Conservation (phyloP, 345 rosid species). For the Linum tenue region DNA sequence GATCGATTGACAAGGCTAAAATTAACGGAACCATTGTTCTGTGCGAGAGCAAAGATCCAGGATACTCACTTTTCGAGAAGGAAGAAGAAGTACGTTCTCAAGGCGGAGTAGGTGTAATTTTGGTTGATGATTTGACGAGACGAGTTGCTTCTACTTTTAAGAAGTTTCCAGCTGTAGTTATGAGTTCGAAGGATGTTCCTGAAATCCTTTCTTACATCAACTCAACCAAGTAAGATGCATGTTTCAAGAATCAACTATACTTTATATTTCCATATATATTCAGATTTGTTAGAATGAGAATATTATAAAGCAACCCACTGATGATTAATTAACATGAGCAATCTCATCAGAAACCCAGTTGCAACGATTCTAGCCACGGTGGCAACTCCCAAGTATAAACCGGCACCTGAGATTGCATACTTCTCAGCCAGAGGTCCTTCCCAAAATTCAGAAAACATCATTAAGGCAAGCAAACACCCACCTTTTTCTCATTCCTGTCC, state of each 20-base stretch:
- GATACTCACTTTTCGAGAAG: slow-evolving; percentile 14
- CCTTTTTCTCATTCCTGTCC: neutral
- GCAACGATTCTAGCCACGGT: slow-evolving; percentile 57
- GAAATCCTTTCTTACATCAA: slow-evolving; percentile 50
- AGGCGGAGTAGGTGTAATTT: slow-evolving; percentile 51
- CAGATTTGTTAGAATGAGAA: too few relatives aligned
- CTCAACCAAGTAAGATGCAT: slow-evolving; percentile 43
- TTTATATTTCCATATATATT: too few relatives aligned
- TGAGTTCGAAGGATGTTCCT: slow-evolving; percentile 44
- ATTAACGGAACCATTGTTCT: slow-evolving; percentile 64
- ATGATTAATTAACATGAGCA: neutral
- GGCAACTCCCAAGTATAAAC: slow-evolving; percentile 38
- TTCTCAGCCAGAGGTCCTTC: slow-evolving; percentile 86
- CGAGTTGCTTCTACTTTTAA: slow-evolving; percentile 35
- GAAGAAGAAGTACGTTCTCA: slow-evolving; percentile 31
- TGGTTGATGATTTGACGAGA: slow-evolving; percentile 37
- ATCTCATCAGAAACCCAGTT: slow-evolving; percentile 44
- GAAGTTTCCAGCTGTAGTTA: slow-evolving; percentile 37
- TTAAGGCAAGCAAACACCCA: slow-evolving; percentile 44
- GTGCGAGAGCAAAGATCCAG: slow-evolving; percentile 33
- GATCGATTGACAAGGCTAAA: slow-evolving; percentile 33
- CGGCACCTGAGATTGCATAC: slow-evolving; percentile 58
- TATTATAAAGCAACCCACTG: neutral
- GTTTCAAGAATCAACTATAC: neutral
- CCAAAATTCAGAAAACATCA: slow-evolving; percentile 43